A percentile compares a stretch with the other conserved stretches of the same genome.
Evolutionary conservation across 129 eudicot species (phyloP).

Genomic region (Glebionis coronaria): DNA sequence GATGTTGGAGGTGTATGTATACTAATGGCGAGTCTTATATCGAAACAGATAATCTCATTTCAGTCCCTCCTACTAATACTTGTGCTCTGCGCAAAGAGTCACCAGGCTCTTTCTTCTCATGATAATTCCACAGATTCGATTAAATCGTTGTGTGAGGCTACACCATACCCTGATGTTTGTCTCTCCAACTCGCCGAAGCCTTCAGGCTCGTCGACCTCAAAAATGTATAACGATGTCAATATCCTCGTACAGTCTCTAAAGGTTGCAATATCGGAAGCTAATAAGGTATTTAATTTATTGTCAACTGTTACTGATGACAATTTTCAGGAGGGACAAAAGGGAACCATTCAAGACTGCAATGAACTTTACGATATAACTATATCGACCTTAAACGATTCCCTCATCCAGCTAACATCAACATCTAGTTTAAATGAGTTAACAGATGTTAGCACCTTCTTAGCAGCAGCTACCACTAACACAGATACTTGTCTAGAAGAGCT

Average conservation of each 20-base stretch:
- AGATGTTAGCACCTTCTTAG: slow-evolving; percentile 58
- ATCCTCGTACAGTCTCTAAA: slow-evolving; percentile 40
- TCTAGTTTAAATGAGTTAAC: slow-evolving; percentile 18
- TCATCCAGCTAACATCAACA: slow-evolving; percentile 22
- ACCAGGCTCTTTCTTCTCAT: slow-evolving; percentile 8
- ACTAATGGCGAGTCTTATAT: slow-evolving; percentile 2
- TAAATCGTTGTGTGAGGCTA: slow-evolving; percentile 49
- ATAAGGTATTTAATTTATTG: slow-evolving; percentile 44
- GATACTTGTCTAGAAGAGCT: slow-evolving; percentile 85
- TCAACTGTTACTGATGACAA: slow-evolving; percentile 18
- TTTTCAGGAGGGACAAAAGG: slow-evolving; percentile 64
- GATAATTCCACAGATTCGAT: neutral
- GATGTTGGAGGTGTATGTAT: neutral
- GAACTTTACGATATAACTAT: slow-evolving; percentile 72
- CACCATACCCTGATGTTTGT: slow-evolving; percentile 79
- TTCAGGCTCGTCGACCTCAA: slow-evolving; percentile 41
- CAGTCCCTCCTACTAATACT: slow-evolving; percentile 3
- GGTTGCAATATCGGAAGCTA: slow-evolving; percentile 54
- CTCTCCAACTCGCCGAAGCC: slow-evolving; percentile 46
- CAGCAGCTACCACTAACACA: slow-evolving; percentile 81
- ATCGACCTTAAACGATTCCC: slow-evolving; percentile 43
- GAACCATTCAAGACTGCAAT: slow-evolving; percentile 72
- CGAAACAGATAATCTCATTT: slow-evolving; percentile 12
- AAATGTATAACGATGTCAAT: slow-evolving; percentile 39
- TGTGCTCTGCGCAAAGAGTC: neutral